Evolutionary conservation across 2,329 filamentous ascomycete species (phyloP).

Genomic region (Domatiomyces catenatus): DNA sequence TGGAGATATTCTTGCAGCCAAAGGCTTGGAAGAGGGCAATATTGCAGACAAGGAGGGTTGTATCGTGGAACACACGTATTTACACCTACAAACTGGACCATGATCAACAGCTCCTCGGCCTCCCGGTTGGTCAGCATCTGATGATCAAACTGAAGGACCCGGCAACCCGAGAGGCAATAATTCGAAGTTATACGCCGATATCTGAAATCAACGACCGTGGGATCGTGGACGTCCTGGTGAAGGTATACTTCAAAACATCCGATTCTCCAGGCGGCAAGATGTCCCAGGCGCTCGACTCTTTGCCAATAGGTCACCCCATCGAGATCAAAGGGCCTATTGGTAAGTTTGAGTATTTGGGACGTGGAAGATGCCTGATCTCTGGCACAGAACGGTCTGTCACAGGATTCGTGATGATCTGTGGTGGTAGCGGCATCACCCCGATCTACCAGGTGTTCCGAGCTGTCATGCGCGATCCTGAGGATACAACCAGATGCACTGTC

Average conservation of each 20-base stretch:
- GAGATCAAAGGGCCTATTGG: conserved; percentile 83
- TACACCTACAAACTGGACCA: conserved; percentile 71
- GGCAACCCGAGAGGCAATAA: conserved; percentile 53
- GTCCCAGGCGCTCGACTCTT: conserved; percentile 60
- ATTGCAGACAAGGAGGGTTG: conserved; percentile 49
- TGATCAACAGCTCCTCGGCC: conserved; percentile 51
- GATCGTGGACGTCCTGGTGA: conserved; percentile 59
- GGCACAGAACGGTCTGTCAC: conserved; percentile 42
- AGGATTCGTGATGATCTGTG: conserved; percentile 73
- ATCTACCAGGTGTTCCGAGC: conserved; percentile 71
- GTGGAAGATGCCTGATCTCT: conserved; percentile 48
- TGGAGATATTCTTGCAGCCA: conserved; percentile 53
- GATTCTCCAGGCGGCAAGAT: conserved; percentile 55
- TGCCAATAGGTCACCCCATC: conserved; percentile 56
- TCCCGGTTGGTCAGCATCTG: conserved; percentile 74
- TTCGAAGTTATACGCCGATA: conserved; percentile 75
- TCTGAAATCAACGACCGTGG: conserved; percentile 49
- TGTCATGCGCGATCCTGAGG: conserved; percentile 48
- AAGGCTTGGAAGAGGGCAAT: conserved; percentile 59
- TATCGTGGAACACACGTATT: conserved; percentile 66
- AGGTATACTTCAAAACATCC: conserved; percentile 56
- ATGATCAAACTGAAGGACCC: conserved; percentile 69
- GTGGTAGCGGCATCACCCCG: conserved; percentile 80
- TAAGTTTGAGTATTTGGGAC: conserved; percentile 63
- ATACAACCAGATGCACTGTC: conserved; percentile 54